Evolutionary conservation across 805 yeast species (phyloP).

Genomic region (Cyberlindnera euphorbiae): DNA sequence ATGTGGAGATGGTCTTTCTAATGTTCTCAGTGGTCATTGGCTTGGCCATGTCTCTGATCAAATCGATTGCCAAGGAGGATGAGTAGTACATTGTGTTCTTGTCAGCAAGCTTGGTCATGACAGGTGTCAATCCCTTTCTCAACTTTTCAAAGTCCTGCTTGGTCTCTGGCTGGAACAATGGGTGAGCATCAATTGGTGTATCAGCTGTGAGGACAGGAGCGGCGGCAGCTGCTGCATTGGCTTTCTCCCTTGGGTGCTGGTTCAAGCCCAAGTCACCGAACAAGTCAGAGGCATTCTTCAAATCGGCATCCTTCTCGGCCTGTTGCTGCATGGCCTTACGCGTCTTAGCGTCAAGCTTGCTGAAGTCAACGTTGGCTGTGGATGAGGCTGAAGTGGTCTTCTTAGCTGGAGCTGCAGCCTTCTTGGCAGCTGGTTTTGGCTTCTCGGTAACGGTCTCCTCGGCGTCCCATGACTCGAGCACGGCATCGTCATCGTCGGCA

Average conservation of each 20-base stretch:
- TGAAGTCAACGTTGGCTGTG: slow-evolving; percentile 48
- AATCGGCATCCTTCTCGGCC: slow-evolving; percentile 81
- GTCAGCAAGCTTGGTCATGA: slow-evolving; percentile 55
- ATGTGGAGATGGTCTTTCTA: slow-evolving; percentile 79
- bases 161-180: slow-evolving; percentile 78
- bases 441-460: slow-evolving; percentile 52
- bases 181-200: slow-evolving; percentile 67
- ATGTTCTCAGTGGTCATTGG: slow-evolving; percentile 81
- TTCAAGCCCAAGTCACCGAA: slow-evolving; percentile 68
- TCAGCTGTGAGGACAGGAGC: slow-evolving; percentile 41
- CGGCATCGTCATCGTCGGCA: slow-evolving; percentile 68
- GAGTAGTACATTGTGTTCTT: slow-evolving; percentile 64
- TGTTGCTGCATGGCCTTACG: slow-evolving; percentile 67
- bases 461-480: slow-evolving; percentile 86
- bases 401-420: slow-evolving; percentile 26
- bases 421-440: slow-evolving; percentile 28
- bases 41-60: slow-evolving; percentile 75
- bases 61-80: slow-evolving; percentile 74
- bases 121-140: slow-evolving; percentile 64
- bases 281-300: slow-evolving; percentile 88
- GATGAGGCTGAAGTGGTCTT: slow-evolving; percentile 23
- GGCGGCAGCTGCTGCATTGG: slow-evolving; percentile 31
- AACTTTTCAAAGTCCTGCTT: slow-evolving; percentile 77
- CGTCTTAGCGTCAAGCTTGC: slow-evolving; percentile 67
- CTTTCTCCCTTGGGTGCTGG: slow-evolving; percentile 40